Conservation (phyloP, 2,329 filamentous ascomycete genomes). For the Didymella lethalis region DNA sequence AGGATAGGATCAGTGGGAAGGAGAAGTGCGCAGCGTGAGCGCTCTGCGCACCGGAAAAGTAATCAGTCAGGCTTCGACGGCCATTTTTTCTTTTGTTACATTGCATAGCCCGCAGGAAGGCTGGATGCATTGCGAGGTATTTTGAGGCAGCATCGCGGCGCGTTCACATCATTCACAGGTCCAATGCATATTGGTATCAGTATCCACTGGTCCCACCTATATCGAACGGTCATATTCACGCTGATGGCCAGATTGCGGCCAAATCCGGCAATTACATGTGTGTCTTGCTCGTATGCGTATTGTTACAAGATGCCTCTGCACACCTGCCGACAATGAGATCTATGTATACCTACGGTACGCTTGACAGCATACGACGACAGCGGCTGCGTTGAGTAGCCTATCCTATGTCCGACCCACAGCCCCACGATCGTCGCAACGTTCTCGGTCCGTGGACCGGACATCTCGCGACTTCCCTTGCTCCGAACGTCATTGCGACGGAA, state of each 20-base stretch:
- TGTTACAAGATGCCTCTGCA: neutral
- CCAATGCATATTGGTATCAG: neutral
- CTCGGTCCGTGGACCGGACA: slow-evolving; percentile 9
- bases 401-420: slow-evolving; percentile 2
- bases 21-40: slow-evolving; percentile 29
- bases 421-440: slow-evolving; percentile 17
- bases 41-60: neutral
- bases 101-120: slow-evolving; percentile 6
- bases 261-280: neutral
- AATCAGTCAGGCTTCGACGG: slow-evolving; percentile 1
- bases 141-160: neutral
- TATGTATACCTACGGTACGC: neutral
- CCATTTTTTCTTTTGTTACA: slow-evolving; percentile 22
- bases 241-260: neutral
- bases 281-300: neutral
- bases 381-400: slow-evolving; percentile 1
- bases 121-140: slow-evolving; percentile 25
- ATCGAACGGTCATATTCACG: neutral
- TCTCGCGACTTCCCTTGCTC: slow-evolving; percentile 10
- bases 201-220: neutral
- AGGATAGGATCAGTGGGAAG: slow-evolving; percentile 15
- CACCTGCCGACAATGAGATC: neutral
- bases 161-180: neutral
- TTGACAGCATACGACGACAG: neutral
- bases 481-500: slow-evolving; percentile 20